A percentile compares a stretch with the other conserved stretches of the same genome.
These are phyloP conservation scores for Metschnikowia baotianmanensis DNA, from an alignment of 805 yeast genomes.

Conservation along the genomic window DNA sequence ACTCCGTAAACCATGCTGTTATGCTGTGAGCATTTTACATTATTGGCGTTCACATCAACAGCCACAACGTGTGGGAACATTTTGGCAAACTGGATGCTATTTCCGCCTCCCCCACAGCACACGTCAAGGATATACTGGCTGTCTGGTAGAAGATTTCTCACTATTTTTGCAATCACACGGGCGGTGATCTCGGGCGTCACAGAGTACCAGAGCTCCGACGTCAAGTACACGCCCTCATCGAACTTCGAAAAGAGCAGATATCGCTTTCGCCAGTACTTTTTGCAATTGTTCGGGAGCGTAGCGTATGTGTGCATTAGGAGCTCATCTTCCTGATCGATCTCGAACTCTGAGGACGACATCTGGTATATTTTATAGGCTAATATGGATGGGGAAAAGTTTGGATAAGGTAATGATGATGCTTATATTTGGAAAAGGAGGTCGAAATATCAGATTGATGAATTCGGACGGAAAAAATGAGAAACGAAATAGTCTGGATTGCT, in stretches of 20 bases:
- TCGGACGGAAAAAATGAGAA: no score
- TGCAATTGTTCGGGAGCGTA: conserved; percentile 39
- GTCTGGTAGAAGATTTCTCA: conserved; percentile 50
- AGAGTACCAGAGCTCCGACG: conserved; percentile 77
- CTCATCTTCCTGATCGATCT: conserved; percentile 22
- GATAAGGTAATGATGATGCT: no score
- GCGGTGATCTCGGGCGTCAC: conserved; percentile 85
- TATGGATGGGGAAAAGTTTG: no score
- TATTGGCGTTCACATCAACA: conserved; percentile 57
- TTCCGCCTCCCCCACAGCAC: conserved; percentile 89
- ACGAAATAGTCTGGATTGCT: no score
- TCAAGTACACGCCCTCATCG: conserved; percentile 68
- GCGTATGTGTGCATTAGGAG: conserved; percentile 37
- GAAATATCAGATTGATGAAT: no score
- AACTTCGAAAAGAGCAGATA: conserved; percentile 56
- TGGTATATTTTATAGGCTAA: neutral
- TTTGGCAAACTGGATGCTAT: conserved; percentile 70
- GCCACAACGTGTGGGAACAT: conserved; percentile 57
- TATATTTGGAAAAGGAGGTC: no score
- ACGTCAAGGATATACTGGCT: conserved; percentile 56
- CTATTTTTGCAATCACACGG: conserved; percentile 51
- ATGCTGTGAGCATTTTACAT: conserved; percentile 62
- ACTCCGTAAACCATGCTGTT: conserved; percentile 68
- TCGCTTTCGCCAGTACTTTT: conserved; percentile 64
- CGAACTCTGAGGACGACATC: conserved; percentile 13